Base-by-base conservation (phyloP, 176 grass and related monocot genomes). In the Canna indica region DNA sequence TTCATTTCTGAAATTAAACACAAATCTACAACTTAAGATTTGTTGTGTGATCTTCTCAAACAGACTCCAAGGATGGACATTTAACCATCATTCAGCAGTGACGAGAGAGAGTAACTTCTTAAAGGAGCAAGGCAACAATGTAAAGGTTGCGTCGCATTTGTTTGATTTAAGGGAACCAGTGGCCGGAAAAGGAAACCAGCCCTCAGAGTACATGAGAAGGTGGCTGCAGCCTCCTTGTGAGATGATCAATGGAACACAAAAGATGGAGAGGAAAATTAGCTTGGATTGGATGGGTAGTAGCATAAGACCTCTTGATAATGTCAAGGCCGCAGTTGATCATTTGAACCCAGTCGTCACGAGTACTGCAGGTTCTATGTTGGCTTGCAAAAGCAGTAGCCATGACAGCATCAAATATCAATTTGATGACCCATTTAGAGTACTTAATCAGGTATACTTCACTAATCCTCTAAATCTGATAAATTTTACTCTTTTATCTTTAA, bases 1-100 rank as follows among this genome's bases (percentile, higher is more conserved):
- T 44, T 11, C 9, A 44, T 10, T 10, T 15, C 39, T 47, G 16
- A 35, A 28, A 17, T 4, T 54, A 76, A 93, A 84, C 80, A 83
- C 85, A 82, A 93, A 84, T 16, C 25, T 11, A 9, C 34, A 32
- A 45, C 35, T 44, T 9, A 30, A 27, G 32, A 22, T 69, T 42
- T 41, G 7, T 36, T 7, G 27, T 59, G 20, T n/a, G n/a, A n/a
- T 65, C 64, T 78, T 39, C 17, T 67, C 68, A 50, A 73, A 10
- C 48, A 92, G 94, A 73, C 76, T 81, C 64, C 86, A 85, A 64
- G 84, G 87, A 1, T 92, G 89, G 89, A 59, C 84, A 33, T 92
- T 85, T 36, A 82, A 76, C 54, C 92, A 72, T 30, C 56, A 66
- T 1, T 26, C 76, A 17, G 73, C 63, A 53, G 82, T 70, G 75